These are phyloP conservation scores for Westerdykella ornata DNA, from an alignment of 2,329 filamentous ascomycete genomes.

Conservation along the genomic window DNA sequence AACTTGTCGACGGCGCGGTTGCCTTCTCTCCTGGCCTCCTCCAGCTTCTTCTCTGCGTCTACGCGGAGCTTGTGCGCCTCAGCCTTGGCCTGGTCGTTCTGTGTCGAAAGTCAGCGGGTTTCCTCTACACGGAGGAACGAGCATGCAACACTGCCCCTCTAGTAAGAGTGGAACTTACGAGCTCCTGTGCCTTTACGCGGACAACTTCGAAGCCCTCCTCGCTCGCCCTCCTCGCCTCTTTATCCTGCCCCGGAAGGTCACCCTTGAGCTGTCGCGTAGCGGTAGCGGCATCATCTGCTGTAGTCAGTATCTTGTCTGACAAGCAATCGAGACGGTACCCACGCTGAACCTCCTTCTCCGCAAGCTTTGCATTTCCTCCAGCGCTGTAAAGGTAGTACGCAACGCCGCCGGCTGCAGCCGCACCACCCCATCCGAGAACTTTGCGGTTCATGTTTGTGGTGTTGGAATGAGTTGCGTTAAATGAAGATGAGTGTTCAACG, in stretches of 20 bases:
- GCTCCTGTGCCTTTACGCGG: constrained; percentile 41
- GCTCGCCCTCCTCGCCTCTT: constrained; percentile 58
- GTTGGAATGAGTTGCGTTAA: neutral
- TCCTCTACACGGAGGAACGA: neutral
- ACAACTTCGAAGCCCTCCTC: constrained; percentile 44
- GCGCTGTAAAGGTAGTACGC: constrained; percentile 88
- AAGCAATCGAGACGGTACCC: constrained; percentile 31
- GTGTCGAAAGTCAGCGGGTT: constrained; percentile 12
- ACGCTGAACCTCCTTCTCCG: constrained; percentile 86
- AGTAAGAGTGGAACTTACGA: constrained; percentile 17
- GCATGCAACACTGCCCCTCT: neutral
- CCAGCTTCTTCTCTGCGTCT: constrained; percentile 56
- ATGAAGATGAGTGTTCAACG: constrained; percentile 6
- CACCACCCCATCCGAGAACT: constrained; percentile 25
- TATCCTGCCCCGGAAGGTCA: constrained; percentile 56
- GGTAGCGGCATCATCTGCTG: constrained; percentile 66
- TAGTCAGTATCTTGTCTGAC: constrained; percentile 7
- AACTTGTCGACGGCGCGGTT: constrained; percentile 62
- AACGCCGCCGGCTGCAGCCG: constrained; percentile 51
- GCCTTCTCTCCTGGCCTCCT: constrained; percentile 52
- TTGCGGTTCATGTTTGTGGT: constrained; percentile 23
- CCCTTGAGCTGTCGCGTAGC: constrained; percentile 60
- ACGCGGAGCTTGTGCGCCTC: constrained; percentile 54
- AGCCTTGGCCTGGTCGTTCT: constrained; percentile 36
- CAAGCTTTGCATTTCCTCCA: constrained; percentile 71